These are phyloP conservation scores for Talaromyces pinophilus DNA, from an alignment of 2,329 filamentous ascomycete genomes.

Conservation along the genomic window DNA sequence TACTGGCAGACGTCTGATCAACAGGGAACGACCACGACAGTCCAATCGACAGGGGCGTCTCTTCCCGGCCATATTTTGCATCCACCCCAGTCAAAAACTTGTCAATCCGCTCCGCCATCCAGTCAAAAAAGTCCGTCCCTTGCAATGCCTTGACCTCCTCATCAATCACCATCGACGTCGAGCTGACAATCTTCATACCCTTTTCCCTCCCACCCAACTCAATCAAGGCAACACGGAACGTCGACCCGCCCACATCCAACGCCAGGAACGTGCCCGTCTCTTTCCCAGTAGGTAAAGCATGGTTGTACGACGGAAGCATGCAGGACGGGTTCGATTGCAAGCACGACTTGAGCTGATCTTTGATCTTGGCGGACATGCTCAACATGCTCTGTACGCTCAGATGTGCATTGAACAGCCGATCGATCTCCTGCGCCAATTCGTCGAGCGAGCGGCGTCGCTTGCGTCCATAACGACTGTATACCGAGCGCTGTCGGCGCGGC, in stretches of 20 bases:
- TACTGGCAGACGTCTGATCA: slow-evolving; percentile 62
- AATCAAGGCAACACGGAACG: slow-evolving; percentile 63
- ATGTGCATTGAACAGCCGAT: slow-evolving; percentile 40
- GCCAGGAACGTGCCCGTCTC: slow-evolving; percentile 63
- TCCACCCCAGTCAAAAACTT: slow-evolving; percentile 51
- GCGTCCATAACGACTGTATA: slow-evolving; percentile 35
- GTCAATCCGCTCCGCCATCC: slow-evolving; percentile 64
- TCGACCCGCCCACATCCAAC: slow-evolving; percentile 67
- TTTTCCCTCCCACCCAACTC: slow-evolving; percentile 53
- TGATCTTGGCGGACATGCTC: slow-evolving; percentile 48
- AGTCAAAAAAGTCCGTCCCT: slow-evolving; percentile 64
- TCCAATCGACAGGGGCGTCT: slow-evolving; percentile 56
- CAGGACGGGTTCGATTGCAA: slow-evolving; percentile 59
- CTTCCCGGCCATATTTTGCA: slow-evolving; percentile 42
- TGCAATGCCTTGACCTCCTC: slow-evolving; percentile 56
- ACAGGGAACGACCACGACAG: slow-evolving; percentile 68
- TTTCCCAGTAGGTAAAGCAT: slow-evolving; percentile 60
- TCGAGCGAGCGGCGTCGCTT: slow-evolving; percentile 42
- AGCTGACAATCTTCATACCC: slow-evolving; percentile 58
- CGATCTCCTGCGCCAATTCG: slow-evolving; percentile 43
- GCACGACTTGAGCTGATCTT: slow-evolving; percentile 56
- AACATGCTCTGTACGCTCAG: slow-evolving; percentile 41
- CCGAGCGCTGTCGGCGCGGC: slow-evolving; percentile 35
- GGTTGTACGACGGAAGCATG: slow-evolving; percentile 67
- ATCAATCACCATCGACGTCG: slow-evolving; percentile 59